phyloP scores from a whole-genome alignment of 352 stramenopile genomes.

The Phytophthora aleatoria region DNA sequence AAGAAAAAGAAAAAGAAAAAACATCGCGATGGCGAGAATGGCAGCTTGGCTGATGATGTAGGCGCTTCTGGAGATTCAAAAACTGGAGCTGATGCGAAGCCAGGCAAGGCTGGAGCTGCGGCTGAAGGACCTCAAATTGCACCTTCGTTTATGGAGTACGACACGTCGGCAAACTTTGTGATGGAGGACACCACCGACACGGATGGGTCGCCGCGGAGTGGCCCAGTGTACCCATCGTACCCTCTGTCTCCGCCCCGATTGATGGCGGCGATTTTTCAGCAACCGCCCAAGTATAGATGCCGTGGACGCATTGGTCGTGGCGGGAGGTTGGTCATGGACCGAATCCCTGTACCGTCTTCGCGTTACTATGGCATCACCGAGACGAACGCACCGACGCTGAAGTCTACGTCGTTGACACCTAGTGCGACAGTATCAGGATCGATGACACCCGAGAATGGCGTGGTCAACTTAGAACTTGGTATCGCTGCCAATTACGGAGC shows the following conservation, averaged over 20 bases:
- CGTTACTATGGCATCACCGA: conserved; percentile 63
- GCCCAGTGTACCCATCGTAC: conserved; percentile 67
- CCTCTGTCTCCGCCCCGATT: conserved; percentile 62
- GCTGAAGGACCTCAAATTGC: conserved; percentile 44
- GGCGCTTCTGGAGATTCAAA: conserved; percentile 20
- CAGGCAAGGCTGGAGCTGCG: conserved; percentile 15
- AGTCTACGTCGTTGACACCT: conserved; percentile 13
- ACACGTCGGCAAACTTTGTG: conserved; percentile 67
- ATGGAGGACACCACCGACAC: conserved; percentile 47
- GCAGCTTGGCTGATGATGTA: conserved; percentile 9
- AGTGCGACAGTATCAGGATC: not conserved
- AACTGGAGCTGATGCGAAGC: conserved; percentile 15
- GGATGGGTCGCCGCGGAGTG: conserved; percentile 26
- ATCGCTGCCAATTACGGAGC: conserved; percentile 44
- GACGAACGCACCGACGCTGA: conserved; percentile 48
- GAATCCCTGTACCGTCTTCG: conserved; percentile 59
- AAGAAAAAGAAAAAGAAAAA: conserved; percentile 82
- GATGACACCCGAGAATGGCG: conserved; percentile 11
- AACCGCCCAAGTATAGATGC: conserved; percentile 74
- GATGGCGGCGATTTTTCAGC: conserved; percentile 71
- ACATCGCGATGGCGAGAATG: conserved; percentile 54
- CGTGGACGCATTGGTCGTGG: conserved; percentile 75
- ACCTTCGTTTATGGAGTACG: conserved; percentile 77
- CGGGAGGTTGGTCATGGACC: conserved; percentile 75
- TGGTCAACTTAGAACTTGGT: conserved; percentile 16